Evolutionary conservation across 1,139 yeast species (phyloP).

Genomic region (Meyerozyma athensensis): DNA sequence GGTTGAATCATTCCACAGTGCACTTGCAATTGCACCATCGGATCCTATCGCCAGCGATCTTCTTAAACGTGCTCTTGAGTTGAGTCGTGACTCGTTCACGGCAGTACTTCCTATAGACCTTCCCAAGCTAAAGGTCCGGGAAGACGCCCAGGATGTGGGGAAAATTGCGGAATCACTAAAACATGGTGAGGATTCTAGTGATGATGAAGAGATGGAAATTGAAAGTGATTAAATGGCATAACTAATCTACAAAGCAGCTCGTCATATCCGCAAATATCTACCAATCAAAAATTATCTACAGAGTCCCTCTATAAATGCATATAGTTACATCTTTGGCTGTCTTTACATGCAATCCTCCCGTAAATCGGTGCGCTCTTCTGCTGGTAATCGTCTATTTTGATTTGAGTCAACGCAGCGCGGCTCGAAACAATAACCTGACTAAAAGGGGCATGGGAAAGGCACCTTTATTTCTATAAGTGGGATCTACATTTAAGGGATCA

Average conservation of each 20-base stretch:
- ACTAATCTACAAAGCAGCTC: not conserved
- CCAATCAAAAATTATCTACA: too few species aligned
- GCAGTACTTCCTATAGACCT: slow-evolving; percentile 18
- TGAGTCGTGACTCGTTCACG: slow-evolving; percentile 42
- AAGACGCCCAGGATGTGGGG: slow-evolving; percentile 22
- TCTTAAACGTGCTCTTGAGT: slow-evolving; percentile 73
- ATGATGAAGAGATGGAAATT: slow-evolving; percentile 61
- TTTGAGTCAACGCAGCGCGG: slow-evolving; percentile 3
- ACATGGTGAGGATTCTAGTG: slow-evolving; percentile 53
- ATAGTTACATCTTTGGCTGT: not conserved
- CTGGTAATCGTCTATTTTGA: slow-evolving; percentile 1
- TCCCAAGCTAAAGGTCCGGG: slow-evolving; percentile 15
- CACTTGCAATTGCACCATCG: slow-evolving; percentile 71
- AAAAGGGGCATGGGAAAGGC: slow-evolving; percentile 3
- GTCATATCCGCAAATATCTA: not conserved
- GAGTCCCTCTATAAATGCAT: not conserved
- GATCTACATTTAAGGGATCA: too few species aligned
- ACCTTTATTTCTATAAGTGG: not conserved
- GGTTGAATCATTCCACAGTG: slow-evolving; percentile 72
- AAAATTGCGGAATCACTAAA: slow-evolving; percentile 38
- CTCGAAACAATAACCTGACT: slow-evolving; percentile 1
- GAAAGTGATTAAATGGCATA: slow-evolving; percentile 42
- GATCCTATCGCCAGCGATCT: slow-evolving; percentile 85
- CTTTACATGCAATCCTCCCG: too few species aligned
- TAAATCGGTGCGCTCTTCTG: too few species aligned